Conservation (phyloP, 345 rosid genomes). For the Populus ilicifolia region DNA sequence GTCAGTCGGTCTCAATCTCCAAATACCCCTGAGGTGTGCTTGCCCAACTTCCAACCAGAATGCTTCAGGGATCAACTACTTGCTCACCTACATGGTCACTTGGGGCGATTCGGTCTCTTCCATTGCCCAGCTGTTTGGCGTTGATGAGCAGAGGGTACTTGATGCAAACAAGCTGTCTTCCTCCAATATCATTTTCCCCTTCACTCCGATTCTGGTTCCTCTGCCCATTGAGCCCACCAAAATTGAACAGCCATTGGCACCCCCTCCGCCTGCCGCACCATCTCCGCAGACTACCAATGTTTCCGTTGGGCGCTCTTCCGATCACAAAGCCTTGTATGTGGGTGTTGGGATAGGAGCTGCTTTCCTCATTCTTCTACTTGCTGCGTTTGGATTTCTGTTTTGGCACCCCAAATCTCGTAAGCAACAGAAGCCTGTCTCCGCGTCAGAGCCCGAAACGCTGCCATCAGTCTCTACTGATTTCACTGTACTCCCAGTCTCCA, state of each 20-base stretch:
- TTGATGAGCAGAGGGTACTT: conserved; percentile 27
- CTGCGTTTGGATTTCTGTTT: conserved; percentile 28
- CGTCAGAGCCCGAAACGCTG: conserved; percentile 17
- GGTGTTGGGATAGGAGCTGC: conserved; percentile 58
- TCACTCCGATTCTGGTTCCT: conserved; percentile 68
- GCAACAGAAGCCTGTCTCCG: conserved; percentile 8
- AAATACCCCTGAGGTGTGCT: conserved; percentile 75
- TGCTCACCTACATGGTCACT: conserved; percentile 51
- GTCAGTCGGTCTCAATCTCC: conserved; percentile 18
- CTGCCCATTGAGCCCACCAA: conserved; percentile 42
- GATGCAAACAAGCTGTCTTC: conserved; percentile 48
- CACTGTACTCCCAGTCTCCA: conserved; percentile 21
- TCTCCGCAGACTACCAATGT: neutral
- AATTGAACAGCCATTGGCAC: conserved; percentile 16
- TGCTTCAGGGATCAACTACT: conserved; percentile 45
- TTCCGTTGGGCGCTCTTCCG: conserved; percentile 37
- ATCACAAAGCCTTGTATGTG: conserved; percentile 30
- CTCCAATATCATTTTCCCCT: conserved; percentile 35
- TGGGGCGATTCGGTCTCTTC: conserved; percentile 39
- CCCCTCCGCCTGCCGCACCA: conserved; percentile 36
- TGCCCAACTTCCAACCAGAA: conserved; percentile 65
- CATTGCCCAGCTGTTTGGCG: conserved; percentile 48
- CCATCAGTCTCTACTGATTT: conserved; percentile 34
- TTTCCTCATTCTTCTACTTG: conserved; percentile 31
- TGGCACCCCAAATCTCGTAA: conserved; percentile 24